Base-by-base conservation (phyloP, 2,329 filamentous ascomycete species). In the Claviceps fusiformis region DNA sequence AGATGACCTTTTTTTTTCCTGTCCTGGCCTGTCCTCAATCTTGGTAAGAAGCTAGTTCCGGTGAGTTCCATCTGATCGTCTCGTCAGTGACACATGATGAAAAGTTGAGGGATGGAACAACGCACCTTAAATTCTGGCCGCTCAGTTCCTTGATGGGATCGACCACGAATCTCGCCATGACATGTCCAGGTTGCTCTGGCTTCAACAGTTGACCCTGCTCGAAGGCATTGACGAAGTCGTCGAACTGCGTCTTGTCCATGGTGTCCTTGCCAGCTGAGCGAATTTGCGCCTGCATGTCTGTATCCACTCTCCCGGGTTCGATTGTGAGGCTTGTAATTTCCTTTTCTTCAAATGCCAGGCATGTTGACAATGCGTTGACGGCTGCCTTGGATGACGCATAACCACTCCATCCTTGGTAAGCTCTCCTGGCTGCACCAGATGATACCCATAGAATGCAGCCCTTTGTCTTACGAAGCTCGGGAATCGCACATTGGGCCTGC, bases 371-470 rank as follows among this genome's bases (percentile, higher is more conserved):
- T 61, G 92, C 88, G 67, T 95, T 95, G 63, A 93, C 67, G 1
- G 87, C 89, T 0, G 89, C 89, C 70, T 95, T 95, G 19, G 84
- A 82, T 1, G 87, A 83, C 1, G 89, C 89, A 64, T 95, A 95
- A 3, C 85, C 78, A 41, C 83, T 86, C 89, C 89, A 95, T 0
- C 81, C 80, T 1, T 77, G 72, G 64, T 89, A 91, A 0, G 79
- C 78, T 50, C 75, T 77, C 3, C 71, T 68, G 1, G 89, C 79
- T 1, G 90, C 90, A 1, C 91, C 90, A 0, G 88, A 92, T 0
- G 88, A 93, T 10, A 86, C 81, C 65, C 93, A 83, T 13, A 95
- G 71, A 41, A 95, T 83, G 56, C 79, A 80, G 4, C 91, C 90
- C 37, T 83, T 76, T 3, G 79, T 75, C 58, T 80, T 74, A 33